These are phyloP conservation scores for Fusarium sp. DNA, from an alignment of 2,329 filamentous ascomycete genomes.

Conservation along the genomic window DNA sequence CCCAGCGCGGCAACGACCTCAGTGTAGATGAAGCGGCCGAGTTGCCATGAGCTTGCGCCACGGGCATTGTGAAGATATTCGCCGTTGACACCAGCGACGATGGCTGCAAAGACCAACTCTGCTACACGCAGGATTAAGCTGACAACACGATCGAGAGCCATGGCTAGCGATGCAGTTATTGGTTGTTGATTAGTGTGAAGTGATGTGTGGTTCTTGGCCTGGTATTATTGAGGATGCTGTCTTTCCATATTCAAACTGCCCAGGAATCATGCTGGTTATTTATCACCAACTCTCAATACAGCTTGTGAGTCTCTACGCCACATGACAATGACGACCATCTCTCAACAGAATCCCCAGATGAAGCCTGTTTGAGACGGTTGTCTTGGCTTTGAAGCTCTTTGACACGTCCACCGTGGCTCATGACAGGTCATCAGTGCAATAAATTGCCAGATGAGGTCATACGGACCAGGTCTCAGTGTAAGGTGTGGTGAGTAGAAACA, in stretches of 20 bases:
- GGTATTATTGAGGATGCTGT: slow-evolving; percentile 1
- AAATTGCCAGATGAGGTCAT: slow-evolving; percentile 42
- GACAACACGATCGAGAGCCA: slow-evolving; percentile 56
- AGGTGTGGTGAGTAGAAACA: slow-evolving; percentile 26
- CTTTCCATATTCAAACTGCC: neutral
- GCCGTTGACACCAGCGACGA: slow-evolving; percentile 77
- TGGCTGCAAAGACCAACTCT: slow-evolving; percentile 75
- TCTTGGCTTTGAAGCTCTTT: slow-evolving; percentile 27
- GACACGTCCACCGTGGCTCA: slow-evolving; percentile 34
- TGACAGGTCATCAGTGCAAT: slow-evolving; percentile 22
- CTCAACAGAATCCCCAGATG: slow-evolving; percentile 10
- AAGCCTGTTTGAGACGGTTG: slow-evolving; percentile 37
- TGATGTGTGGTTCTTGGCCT: neutral
- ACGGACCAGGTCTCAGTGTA: slow-evolving; percentile 29
- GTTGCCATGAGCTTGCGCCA: slow-evolving; percentile 61
- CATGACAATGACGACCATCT: slow-evolving; percentile 41
- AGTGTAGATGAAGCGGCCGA: slow-evolving; percentile 78
- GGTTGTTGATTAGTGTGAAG: neutral
- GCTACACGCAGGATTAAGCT: slow-evolving; percentile 54
- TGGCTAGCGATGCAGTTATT: slow-evolving; percentile 29
- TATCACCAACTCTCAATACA: slow-evolving; percentile 23
- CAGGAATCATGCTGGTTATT: slow-evolving; percentile 34
- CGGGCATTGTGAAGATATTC: slow-evolving; percentile 68
- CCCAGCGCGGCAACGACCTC: slow-evolving; percentile 76
- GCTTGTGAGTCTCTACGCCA: slow-evolving; percentile 27